These are phyloP conservation scores for Magnusiomyces suaveolens DNA, from an alignment of 1,139 yeast species.

Conservation along the genomic window DNA sequence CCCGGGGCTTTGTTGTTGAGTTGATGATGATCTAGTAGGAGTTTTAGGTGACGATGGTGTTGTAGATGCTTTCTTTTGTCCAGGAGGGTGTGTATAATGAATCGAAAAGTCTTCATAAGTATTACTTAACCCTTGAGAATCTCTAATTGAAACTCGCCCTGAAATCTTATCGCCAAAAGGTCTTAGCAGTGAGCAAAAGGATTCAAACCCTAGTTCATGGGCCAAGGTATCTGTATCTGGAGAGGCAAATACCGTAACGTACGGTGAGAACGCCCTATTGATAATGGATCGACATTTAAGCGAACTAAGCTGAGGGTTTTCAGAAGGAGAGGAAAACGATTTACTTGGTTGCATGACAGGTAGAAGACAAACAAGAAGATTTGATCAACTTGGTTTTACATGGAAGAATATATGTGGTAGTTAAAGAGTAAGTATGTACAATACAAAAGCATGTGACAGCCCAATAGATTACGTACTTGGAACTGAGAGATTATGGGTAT, in stretches of 20 bases:
- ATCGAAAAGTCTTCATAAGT: conserved; percentile 29
- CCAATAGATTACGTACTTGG: too few relatives aligned
- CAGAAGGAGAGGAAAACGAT: neutral
- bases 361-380: too few relatives aligned
- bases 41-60: neutral
- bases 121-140: conserved; percentile 29
- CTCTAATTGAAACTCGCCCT: conserved; percentile 37
- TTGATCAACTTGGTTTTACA: too few relatives aligned
- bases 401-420: too few relatives aligned
- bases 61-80: neutral
- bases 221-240: conserved; percentile 43
- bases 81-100: conserved; percentile 20
- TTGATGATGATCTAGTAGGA: neutral
- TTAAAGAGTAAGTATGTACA: too few relatives aligned
- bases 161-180: conserved; percentile 37
- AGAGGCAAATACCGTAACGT: conserved; percentile 47
- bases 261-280: conserved; percentile 45
- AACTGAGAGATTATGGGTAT: too few relatives aligned
- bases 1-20: neutral
- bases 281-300: conserved; percentile 20
- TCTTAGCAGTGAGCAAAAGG: conserved; percentile 33
- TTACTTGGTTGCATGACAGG: neutral
- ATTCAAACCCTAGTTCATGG: conserved; percentile 32
- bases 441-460: too few relatives aligned
- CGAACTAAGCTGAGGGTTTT: conserved; percentile 3